phyloP scores from a whole-genome alignment of 345 rosid genomes.

The Moricandia moricandioides region DNA sequence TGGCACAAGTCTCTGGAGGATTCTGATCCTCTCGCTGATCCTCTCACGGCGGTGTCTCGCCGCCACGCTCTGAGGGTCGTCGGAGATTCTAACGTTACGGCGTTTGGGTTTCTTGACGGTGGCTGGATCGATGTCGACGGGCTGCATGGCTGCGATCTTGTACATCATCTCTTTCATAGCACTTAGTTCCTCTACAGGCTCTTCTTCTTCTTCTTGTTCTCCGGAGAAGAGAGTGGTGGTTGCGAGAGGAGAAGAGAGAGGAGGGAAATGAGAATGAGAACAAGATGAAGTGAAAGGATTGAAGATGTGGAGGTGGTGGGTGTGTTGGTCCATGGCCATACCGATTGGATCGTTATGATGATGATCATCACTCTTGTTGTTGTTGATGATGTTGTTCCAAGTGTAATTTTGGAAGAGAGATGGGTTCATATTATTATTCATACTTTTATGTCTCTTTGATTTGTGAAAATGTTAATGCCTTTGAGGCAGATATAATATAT shows the following conservation, averaged over 20 bases:
- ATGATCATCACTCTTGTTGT: not conserved
- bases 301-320: conserved; percentile 34
- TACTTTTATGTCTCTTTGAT: conserved; percentile 28
- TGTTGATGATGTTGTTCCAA: conserved; percentile 37
- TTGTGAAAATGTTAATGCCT: conserved; percentile 18
- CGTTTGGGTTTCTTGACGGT: conserved; percentile 77
- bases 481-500: conserved; percentile 16
- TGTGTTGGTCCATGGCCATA: conserved; percentile 48
- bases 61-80: conserved; percentile 95
- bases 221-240: conserved; percentile 22
- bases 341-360: conserved; percentile 34
- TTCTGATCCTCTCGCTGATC: conserved; percentile 89
- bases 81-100: conserved; percentile 80
- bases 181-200: conserved; percentile 71
- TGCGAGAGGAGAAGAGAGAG: conserved; percentile 33
- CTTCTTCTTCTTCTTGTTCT: conserved; percentile 46
- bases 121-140: conserved; percentile 86
- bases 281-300: conserved; percentile 33
- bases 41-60: conserved; percentile 90
- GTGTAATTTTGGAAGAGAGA: conserved; percentile 45
- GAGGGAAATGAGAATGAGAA: conserved; percentile 38
- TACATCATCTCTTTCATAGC: conserved; percentile 99
- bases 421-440: conserved; percentile 56
- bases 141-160: conserved; percentile 93
- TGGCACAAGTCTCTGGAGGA: conserved; percentile 86